Conservation (phyloP, 2,329 filamentous ascomycete genomes). For the Pseudogymnoascus sp. region DNA sequence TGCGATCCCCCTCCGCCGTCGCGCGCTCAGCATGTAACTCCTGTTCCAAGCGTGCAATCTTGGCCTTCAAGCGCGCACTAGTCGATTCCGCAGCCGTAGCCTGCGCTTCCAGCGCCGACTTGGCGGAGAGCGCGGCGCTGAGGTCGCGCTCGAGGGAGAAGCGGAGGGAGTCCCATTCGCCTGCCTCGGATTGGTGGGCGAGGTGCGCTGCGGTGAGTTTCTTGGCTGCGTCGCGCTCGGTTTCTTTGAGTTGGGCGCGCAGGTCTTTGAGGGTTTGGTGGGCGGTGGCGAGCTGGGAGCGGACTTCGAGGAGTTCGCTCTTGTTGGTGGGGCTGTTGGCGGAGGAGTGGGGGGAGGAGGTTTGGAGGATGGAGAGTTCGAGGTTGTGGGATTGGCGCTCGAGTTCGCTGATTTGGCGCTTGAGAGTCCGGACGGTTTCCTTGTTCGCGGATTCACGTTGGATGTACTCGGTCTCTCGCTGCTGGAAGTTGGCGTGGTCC, state of each 20-base stretch:
- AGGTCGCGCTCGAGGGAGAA: constrained; percentile 32
- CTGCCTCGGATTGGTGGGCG: constrained; percentile 42
- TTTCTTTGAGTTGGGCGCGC: constrained; percentile 39
- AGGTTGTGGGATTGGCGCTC: constrained; percentile 60
- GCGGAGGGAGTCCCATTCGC: constrained; percentile 28
- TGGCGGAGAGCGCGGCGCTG: constrained; percentile 37
- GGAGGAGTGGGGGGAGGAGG: constrained; percentile 38
- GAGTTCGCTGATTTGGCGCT: constrained; percentile 56
- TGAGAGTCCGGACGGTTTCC: constrained; percentile 53
- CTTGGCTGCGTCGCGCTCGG: constrained; percentile 33
- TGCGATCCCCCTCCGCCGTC: constrained; percentile 49
- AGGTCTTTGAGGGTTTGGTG: constrained; percentile 52
- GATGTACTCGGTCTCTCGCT: constrained; percentile 55
- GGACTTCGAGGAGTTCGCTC: constrained; percentile 49
- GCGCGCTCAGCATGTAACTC: constrained; percentile 47
- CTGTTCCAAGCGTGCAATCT: constrained; percentile 34
- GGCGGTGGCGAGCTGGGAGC: constrained; percentile 51
- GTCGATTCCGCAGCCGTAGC: constrained; percentile 37
- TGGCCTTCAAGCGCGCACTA: constrained; percentile 40
- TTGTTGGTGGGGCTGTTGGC: constrained; percentile 43
- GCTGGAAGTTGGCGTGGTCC: constrained; percentile 18
- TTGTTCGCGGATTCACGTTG: constrained; percentile 59
- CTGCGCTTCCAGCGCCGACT: constrained; percentile 31
- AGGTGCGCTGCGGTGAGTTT: constrained; percentile 38
- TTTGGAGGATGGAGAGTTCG: constrained; percentile 42